phyloP scores from a whole-genome alignment of 352 stramenopile genomes.

The Phytophthora sojae region DNA sequence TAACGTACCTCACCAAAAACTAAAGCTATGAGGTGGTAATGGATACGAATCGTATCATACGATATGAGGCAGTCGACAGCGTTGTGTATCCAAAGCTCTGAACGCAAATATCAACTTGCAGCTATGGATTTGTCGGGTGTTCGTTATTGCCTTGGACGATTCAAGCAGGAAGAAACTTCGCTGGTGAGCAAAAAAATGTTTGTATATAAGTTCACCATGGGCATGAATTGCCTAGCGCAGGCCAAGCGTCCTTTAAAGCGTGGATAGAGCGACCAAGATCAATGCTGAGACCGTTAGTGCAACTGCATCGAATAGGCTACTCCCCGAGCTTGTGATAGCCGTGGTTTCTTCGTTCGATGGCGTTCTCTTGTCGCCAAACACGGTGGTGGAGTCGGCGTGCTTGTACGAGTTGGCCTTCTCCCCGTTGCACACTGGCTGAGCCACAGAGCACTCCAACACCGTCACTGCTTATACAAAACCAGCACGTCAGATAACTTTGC shows the following conservation, averaged over 20 bases:
- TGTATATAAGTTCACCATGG: too few species aligned
- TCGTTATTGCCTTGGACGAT: too few species aligned
- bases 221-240: too few species aligned
- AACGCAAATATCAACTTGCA: too few species aligned
- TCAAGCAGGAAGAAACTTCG: too few species aligned
- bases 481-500: not conserved
- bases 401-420: constrained; percentile 63
- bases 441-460: constrained; percentile 49
- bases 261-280: not conserved
- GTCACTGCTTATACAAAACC: constrained; percentile 29
- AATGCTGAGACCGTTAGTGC: not conserved
- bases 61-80: too few species aligned
- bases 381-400: constrained; percentile 32
- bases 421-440: constrained; percentile 61
- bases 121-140: too few species aligned
- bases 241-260: not conserved
- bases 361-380: constrained; percentile 32
- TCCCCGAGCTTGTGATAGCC: constrained; percentile 1
- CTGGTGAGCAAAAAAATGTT: too few species aligned
- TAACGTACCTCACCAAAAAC: too few species aligned
- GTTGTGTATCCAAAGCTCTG: too few species aligned
- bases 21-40: too few species aligned
- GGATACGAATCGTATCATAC: too few species aligned
- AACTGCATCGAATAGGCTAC: not conserved
- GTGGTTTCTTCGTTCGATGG: not conserved